Evolutionary conservation across 1,139 yeast species (phyloP), one percentile per base, ranked within the genome.

Genomic region (Hanseniaspora sp.): DNA sequence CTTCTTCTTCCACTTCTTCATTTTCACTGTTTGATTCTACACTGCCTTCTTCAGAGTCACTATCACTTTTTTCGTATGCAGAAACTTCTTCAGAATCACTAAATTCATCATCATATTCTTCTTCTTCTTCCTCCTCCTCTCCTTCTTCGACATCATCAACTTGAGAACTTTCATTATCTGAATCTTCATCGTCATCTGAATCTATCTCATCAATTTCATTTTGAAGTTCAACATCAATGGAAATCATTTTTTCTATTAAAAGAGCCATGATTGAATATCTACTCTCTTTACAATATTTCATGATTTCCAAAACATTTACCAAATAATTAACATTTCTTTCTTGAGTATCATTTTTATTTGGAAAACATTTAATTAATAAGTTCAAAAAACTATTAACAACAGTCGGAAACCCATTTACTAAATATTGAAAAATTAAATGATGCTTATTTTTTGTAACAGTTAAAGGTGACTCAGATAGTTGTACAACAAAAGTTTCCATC

Each of bases 201-300:
- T 86, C 95, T 55, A 83, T 72, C 59, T 86, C 95, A 60, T 86
- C 95, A 58, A 86, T 69, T 62, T 85, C 95, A 63, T 86, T 88
- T 64, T 87, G 96, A 57, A 90, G 73, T 67, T 88, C 97, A n/a
- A 90, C 96, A 68, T 92, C 98, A 46, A 92, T 73, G 61, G 87
- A 86, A 58, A 92, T 87, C 55, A 86, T 76, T 59, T 81, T 78
- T 66, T 90, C 96, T 46, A 87, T 72, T 28, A 90, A 74, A 56
- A 86, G 69, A 33, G 83, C 83, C 96, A 96, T 90, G 7, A 86
- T 75, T 55, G 80, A 79, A 60, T 78, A 77, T 60, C 80, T 78
- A 59, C 87, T 71, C 61, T 87, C 96, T 5, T 81, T 79, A 60
- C 92, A 85, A 66, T 90, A 90, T 11, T 74, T 72, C 33, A 81